Base-by-base conservation (phyloP, 352 stramenopile species). In the Phytophthora pini region DNA sequence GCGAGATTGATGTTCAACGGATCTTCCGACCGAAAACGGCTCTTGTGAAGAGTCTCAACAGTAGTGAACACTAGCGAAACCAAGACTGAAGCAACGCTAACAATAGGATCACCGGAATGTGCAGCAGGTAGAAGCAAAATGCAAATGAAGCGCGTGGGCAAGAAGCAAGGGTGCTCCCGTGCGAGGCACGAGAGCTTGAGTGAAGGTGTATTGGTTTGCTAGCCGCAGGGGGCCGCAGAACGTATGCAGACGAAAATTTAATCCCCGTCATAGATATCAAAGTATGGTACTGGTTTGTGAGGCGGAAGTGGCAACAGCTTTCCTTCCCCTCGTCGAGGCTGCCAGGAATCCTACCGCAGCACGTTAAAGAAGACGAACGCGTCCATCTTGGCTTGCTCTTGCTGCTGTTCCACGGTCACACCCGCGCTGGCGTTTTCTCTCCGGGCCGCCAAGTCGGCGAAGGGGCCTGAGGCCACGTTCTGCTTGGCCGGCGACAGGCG, bases 351-450 rank as follows among this genome's bases (percentile, higher is more conserved):
- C 56, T 79, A 85, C 63, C 75, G 72, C 68, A 86, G 49, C 72
- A 83, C 70, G 39, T 72, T 70, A 22, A 75, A 70, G 51, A 80
- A 79, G 41, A 83, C 69, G 66, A 79, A 83, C 34, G 70, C 57
- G 61, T 86, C 77, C 41, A 84, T 72, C 50, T 77, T 81, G 46
- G 74, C 66, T 53, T 77, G 68, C 20, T 80, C 52, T 44, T 60
- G 58, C 40, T 77, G 56, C 47, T 81, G 73, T 51, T 72, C 57
- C 31, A 34, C 36, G 15, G 63, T 70, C 45, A 72, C 68, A 15
- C 4, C 6, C 29, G 27, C 63, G 32, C 41, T 43, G 15, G 64
- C 56, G 40, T 65, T 49, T 31, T 70, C 57, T 59, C 54, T 70
- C 49, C 63, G 56, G 36, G 43, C 60, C 15, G 59, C 41, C 27